These are phyloP conservation scores for Aspergillus sp. DNA, from an alignment of 2,329 filamentous ascomycete genomes.

Conservation along the genomic window DNA sequence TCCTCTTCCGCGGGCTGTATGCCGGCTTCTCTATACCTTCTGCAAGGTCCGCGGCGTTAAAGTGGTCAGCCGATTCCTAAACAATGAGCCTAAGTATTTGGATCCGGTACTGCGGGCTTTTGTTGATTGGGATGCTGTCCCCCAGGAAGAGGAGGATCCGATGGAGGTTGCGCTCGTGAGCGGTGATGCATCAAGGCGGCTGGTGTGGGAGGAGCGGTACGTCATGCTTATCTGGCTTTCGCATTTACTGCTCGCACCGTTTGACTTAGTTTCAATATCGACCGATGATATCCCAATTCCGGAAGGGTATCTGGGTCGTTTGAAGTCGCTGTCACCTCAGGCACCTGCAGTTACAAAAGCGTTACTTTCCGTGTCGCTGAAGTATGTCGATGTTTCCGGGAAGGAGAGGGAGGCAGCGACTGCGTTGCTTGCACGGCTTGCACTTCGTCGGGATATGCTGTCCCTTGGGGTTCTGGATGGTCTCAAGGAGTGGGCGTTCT, in stretches of 20 bases:
- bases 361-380: slow-evolving; percentile 61
- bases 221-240: slow-evolving; percentile 81
- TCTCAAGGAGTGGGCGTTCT: slow-evolving; percentile 63
- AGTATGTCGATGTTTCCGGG: slow-evolving; percentile 64
- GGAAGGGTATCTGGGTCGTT: slow-evolving; percentile 21
- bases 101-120: slow-evolving; percentile 70
- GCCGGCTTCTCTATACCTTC: slow-evolving; percentile 73
- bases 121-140: slow-evolving; percentile 47
- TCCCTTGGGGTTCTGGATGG: slow-evolving; percentile 59
- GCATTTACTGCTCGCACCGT: slow-evolving; percentile 74
- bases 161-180: slow-evolving; percentile 3
- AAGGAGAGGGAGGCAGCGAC: slow-evolving; percentile 90
- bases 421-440: slow-evolving; percentile 67
- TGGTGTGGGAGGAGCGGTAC: slow-evolving; percentile 84
- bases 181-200: slow-evolving; percentile 24
- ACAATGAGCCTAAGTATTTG: slow-evolving; percentile 78
- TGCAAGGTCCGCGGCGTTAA: slow-evolving; percentile 94
- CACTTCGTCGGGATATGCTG: slow-evolving; percentile 85
- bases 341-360: slow-evolving; percentile 64
- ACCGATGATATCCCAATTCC: slow-evolving; percentile 32
- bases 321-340: slow-evolving; percentile 44
- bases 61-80: slow-evolving; percentile 81
- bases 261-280: slow-evolving; percentile 82
- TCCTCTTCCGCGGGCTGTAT: slow-evolving; percentile 62
- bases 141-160: slow-evolving; percentile 10